Percentiles rank a stretch among this genome's conserved stretches.
phyloP scores from a whole-genome alignment of 148 eudicot genomes.

The Spergularia marina region DNA sequence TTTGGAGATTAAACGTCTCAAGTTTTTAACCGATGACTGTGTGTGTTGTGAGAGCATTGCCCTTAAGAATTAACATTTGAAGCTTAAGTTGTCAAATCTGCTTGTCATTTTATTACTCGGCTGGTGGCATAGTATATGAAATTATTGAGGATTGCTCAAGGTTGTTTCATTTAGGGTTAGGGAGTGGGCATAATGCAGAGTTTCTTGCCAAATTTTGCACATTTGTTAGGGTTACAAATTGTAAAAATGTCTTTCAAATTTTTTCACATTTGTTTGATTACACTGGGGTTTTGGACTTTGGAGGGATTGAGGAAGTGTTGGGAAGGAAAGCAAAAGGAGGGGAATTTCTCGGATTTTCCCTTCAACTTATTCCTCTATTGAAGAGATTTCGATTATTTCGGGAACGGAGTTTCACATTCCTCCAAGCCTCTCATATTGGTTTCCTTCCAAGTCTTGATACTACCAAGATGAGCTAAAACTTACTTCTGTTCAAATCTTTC shows the following conservation, averaged over 20 bases:
- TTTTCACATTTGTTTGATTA: not conserved
- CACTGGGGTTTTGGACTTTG: not conserved
- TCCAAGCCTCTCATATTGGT: not conserved
- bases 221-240: too few species aligned
- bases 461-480: not conserved
- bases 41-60: too few species aligned
- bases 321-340: not conserved
- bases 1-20: too few species aligned
- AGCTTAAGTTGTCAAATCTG: too few species aligned
- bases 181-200: not conserved
- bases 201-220: too few species aligned
- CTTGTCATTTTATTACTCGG: too few species aligned
- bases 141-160: not conserved
- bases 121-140: not conserved
- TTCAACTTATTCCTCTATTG: not conserved
- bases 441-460: constrained; percentile 3
- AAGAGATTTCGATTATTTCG: not conserved
- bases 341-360: not conserved
- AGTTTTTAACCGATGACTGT: too few species aligned
- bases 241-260: not conserved
- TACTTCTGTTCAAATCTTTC: not conserved
- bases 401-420: not conserved
- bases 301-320: too few species aligned
- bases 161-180: not conserved
- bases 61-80: too few species aligned